Evolutionary conservation across 169 alveolate genomes (phyloP).

Genomic region (Plasmodium yoelii): DNA sequence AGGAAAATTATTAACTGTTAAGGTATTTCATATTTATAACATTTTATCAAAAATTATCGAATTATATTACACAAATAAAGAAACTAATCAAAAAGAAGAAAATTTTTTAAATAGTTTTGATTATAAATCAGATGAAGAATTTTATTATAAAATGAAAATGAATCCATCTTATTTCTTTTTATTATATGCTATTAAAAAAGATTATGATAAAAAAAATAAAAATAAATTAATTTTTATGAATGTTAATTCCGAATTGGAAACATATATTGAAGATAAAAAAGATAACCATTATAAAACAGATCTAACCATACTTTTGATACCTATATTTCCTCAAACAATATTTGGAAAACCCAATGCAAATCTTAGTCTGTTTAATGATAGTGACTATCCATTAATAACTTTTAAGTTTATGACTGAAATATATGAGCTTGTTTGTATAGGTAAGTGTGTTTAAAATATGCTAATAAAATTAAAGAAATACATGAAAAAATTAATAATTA

Average conservation of each 20-base stretch:
- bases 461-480: not conserved
- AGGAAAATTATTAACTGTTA: slow-evolving; percentile 37
- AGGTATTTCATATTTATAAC: slow-evolving; percentile 61
- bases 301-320: slow-evolving; percentile 27
- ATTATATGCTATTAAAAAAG: slow-evolving; percentile 62
- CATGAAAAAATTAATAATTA: not conserved
- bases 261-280: slow-evolving; percentile 66
- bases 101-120: slow-evolving; percentile 11
- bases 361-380: slow-evolving; percentile 51
- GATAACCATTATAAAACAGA: slow-evolving; percentile 22
- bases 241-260: slow-evolving; percentile 49
- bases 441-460: slow-evolving; percentile 3
- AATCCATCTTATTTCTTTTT: slow-evolving; percentile 51
- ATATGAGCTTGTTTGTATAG: slow-evolving; percentile 58
- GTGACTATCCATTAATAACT: slow-evolving; percentile 57
- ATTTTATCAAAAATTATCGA: slow-evolving; percentile 65
- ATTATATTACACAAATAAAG: slow-evolving; percentile 29
- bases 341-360: slow-evolving; percentile 47
- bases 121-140: slow-evolving; percentile 53
- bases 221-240: slow-evolving; percentile 68
- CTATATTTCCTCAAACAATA: slow-evolving; percentile 38
- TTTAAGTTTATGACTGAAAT: slow-evolving; percentile 49
- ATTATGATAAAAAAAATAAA: slow-evolving; percentile 61
- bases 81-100: slow-evolving; percentile 3
- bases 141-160: slow-evolving; percentile 58